These are phyloP conservation scores for Blepharisma japonicum DNA, from an alignment of 73 alveolate species.

Conservation along the genomic window DNA sequence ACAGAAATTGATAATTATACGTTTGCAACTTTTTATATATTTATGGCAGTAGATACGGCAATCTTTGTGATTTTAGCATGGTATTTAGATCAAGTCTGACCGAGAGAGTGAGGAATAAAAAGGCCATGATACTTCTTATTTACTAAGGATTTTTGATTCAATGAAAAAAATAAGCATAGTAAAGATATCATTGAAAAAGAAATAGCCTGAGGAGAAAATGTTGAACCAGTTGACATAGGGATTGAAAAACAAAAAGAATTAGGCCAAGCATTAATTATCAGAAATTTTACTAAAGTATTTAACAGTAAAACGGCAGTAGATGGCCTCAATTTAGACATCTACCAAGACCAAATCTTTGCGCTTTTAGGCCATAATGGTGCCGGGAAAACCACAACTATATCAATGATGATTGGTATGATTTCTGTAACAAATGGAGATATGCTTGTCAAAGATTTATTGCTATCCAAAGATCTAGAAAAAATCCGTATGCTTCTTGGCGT, in stretches of 20 bases:
- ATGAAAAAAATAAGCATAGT: conserved; percentile 32
- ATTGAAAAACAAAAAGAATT: conserved; percentile 44
- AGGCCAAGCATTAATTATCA: conserved; percentile 30
- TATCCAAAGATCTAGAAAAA: conserved; percentile 60
- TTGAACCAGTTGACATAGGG: conserved; percentile 46
- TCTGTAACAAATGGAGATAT: conserved; percentile 65
- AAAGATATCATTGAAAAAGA: conserved; percentile 25
- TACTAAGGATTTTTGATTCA: conserved; percentile 53
- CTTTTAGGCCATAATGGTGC: conserved; percentile 98
- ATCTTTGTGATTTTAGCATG: conserved; percentile 48
- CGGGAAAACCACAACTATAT: conserved; percentile 92
- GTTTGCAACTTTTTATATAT: conserved; percentile 35
- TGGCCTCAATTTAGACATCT: conserved; percentile 74
- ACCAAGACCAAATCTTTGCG: conserved; percentile 89
- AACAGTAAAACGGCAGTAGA: conserved; percentile 87
- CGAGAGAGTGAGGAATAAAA: conserved; percentile 70
- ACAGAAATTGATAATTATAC: conserved; percentile 46
- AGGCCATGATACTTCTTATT: conserved; percentile 62
- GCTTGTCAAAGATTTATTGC: conserved; percentile 54
- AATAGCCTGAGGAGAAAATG: conserved; percentile 30
- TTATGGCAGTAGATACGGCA: conserved; percentile 54
- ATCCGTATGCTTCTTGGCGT: conserved; percentile 89
- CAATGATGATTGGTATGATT: conserved; percentile 79
- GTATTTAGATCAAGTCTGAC: conserved; percentile 68
- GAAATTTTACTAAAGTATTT: conserved; percentile 43